These are phyloP conservation scores for Geum urbanum DNA, from an alignment of 306 rosid genomes.

Conservation along the genomic window DNA sequence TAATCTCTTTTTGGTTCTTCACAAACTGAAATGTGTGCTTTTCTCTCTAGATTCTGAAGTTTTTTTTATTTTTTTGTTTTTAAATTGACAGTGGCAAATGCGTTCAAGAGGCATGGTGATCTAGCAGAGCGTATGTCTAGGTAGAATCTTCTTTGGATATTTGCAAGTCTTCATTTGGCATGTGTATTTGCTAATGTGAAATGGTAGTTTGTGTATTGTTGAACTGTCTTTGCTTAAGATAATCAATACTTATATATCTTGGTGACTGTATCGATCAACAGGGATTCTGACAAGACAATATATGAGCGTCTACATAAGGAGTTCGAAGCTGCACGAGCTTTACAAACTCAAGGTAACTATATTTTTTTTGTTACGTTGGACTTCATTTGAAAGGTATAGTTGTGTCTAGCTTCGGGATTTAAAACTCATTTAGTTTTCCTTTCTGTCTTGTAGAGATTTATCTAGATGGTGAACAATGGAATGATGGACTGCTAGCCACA, in stretches of 20 bases:
- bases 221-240: neutral
- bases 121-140: slow-evolving; percentile 85
- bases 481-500: slow-evolving; percentile 90
- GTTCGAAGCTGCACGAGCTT: slow-evolving; percentile 77
- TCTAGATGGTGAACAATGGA: slow-evolving; percentile 82
- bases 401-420: neutral
- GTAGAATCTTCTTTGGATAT: slow-evolving; percentile 27
- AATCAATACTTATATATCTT: neutral
- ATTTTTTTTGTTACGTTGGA: neutral
- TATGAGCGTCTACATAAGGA: slow-evolving; percentile 77
- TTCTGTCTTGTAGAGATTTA: slow-evolving; percentile 43
- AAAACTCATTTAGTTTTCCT: neutral
- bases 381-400: slow-evolving; percentile 5
- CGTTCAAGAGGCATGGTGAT: slow-evolving; percentile 75
- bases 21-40: neutral
- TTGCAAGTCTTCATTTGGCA: slow-evolving; percentile 9
- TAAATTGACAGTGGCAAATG: slow-evolving; percentile 54
- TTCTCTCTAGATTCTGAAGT: slow-evolving; percentile 16
- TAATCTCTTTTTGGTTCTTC: neutral
- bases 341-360: slow-evolving; percentile 75
- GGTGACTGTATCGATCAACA: slow-evolving; percentile 21
- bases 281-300: slow-evolving; percentile 90
- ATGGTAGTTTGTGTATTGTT: neutral
- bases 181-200: slow-evolving; percentile 1
- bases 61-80: too few species aligned